These are phyloP conservation scores for Anisodus acutangulus DNA, from an alignment of 257 asterid genomes.

Conservation along the genomic window DNA sequence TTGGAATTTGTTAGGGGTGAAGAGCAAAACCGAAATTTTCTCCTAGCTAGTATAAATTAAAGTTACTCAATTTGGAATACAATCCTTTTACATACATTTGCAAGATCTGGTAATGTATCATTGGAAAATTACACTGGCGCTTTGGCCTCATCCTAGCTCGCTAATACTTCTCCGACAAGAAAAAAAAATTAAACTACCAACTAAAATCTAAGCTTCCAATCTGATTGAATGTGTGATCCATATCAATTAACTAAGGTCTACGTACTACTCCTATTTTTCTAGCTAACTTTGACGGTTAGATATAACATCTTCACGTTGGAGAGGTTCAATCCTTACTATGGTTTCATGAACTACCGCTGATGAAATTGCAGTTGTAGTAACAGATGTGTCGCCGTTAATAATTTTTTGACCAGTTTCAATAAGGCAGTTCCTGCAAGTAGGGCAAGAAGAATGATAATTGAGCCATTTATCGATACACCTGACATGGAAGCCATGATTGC, in stretches of 20 bases:
- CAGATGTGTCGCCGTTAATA: neutral
- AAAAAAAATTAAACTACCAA: neutral
- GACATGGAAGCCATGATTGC: neutral
- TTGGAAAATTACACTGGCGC: neutral
- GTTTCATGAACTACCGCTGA: neutral
- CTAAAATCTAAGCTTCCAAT: neutral
- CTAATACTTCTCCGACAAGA: neutral
- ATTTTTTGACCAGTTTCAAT: neutral
- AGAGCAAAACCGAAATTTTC: no score
- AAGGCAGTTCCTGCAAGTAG: neutral
- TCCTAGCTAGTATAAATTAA: no score
- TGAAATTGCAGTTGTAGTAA: neutral
- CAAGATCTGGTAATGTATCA: neutral
- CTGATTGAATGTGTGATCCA: neutral
- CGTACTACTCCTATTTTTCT: neutral
- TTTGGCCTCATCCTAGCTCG: neutral
- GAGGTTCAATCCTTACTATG: neutral
- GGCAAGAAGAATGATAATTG: neutral
- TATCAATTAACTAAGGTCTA: neutral
- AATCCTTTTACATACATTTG: neutral
- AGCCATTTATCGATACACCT: neutral
- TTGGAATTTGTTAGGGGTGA: no score
- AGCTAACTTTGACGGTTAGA: neutral
- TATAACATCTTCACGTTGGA: neutral
- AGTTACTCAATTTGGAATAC: no score